phyloP scores from a whole-genome alignment of 352 stramenopile species.

The Globisporangium okanoganense region DNA sequence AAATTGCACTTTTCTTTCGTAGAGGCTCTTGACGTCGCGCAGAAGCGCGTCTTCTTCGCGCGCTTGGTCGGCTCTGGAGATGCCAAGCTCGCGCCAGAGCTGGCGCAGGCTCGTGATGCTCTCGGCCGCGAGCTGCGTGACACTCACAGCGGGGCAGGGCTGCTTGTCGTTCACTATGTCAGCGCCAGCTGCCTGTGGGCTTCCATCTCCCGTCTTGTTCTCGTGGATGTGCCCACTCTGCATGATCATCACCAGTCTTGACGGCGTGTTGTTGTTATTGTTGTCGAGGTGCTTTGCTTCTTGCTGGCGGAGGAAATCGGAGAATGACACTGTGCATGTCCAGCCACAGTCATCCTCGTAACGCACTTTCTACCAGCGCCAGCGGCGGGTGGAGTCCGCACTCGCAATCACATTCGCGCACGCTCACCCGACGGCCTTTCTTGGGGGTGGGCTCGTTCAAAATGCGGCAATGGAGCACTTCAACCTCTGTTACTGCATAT shows the following conservation, averaged over 20 bases:
- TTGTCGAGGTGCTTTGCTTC: background rate
- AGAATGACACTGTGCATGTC: background rate
- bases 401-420: too few species aligned
- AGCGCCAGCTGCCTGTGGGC: background rate
- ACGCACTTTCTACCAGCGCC: background rate
- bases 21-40: constrained; percentile 1
- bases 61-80: constrained; percentile 24
- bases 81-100: constrained; percentile 31
- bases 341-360: background rate
- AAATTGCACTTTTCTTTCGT: constrained; percentile 12
- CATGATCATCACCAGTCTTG: too few species aligned
- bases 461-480: too few species aligned
- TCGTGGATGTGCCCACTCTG: background rate
- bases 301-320: background rate
- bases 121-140: constrained; percentile 4
- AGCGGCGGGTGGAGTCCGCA: too few species aligned
- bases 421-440: background rate
- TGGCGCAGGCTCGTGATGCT: constrained; percentile 20
- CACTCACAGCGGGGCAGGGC: background rate
- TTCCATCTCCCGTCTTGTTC: too few species aligned
- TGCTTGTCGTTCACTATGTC: background rate
- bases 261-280: background rate
- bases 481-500: background rate
- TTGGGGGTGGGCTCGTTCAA: background rate
- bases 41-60: constrained; percentile 22